These are phyloP conservation scores for Fraxinus nigra DNA, from an alignment of 305 asterid species.

Conservation along the genomic window DNA sequence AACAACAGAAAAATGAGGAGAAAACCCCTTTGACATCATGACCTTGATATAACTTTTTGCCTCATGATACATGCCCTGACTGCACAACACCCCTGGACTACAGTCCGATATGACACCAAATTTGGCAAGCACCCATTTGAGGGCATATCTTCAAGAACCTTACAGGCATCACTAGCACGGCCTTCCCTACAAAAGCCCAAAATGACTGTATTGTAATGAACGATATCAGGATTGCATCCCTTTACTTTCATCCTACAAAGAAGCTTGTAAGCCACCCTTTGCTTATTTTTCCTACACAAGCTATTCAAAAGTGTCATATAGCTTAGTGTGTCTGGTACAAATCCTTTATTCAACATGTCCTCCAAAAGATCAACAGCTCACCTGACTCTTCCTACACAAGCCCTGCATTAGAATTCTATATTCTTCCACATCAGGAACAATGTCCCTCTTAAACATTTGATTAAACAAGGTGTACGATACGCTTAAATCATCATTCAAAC, in stretches of 20 bases:
- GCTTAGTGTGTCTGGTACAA: slow-evolving; percentile 72
- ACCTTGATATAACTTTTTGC: slow-evolving; percentile 51
- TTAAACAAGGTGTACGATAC: slow-evolving; percentile 70
- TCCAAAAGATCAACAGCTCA: slow-evolving; percentile 77
- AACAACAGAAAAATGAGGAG: slow-evolving; percentile 64
- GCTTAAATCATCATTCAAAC: slow-evolving; percentile 63
- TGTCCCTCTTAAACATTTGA: slow-evolving; percentile 70
- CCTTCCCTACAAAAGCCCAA: slow-evolving; percentile 46
- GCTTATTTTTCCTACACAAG: slow-evolving; percentile 81
- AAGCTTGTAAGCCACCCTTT: slow-evolving; percentile 88
- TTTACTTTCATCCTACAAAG: slow-evolving; percentile 85
- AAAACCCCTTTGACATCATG: slow-evolving; percentile 57
- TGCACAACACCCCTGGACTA: slow-evolving; percentile 66
- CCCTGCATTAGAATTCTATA: slow-evolving; percentile 82
- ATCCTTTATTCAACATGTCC: slow-evolving; percentile 96
- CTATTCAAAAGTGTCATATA: slow-evolving; percentile 87
- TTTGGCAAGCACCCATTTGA: slow-evolving; percentile 78
- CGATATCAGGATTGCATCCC: slow-evolving; percentile 81
- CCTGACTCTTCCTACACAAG: slow-evolving; percentile 89
- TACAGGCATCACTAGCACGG: slow-evolving; percentile 77
- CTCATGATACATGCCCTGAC: slow-evolving; percentile 66
- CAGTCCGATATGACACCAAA: slow-evolving; percentile 59
- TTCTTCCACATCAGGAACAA: slow-evolving; percentile 72
- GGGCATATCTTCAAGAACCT: slow-evolving; percentile 80
- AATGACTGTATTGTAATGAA: slow-evolving; percentile 81